Conservation (phyloP, 1,139 yeast species). For the Geotrichum europaeum region DNA sequence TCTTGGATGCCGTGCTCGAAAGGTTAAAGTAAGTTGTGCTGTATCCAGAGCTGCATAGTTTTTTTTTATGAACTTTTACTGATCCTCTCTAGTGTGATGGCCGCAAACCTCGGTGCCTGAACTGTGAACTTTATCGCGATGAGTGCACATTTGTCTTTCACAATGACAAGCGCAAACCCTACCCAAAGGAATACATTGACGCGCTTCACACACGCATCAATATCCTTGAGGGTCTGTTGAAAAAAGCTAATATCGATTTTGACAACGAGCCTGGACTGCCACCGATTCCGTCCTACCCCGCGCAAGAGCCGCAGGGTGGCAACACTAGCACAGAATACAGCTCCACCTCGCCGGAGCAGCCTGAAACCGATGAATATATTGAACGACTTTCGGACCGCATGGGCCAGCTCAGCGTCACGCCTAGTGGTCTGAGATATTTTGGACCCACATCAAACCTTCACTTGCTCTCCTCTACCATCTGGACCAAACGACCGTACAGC, state of each 20-base stretch:
- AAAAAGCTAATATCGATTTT: conserved; percentile 16
- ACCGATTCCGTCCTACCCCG: not conserved
- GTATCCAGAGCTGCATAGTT: not conserved
- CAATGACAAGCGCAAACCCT: conserved; percentile 21
- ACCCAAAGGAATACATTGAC: conserved; percentile 21
- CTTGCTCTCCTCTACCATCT: conserved; percentile 13
- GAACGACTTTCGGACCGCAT: conserved; percentile 13
- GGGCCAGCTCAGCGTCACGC: conserved; percentile 22
- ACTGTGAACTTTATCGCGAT: conserved; percentile 52
- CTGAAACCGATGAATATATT: conserved; percentile 11
- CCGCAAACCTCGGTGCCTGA: conserved; percentile 55
- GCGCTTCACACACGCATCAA: conserved; percentile 18
- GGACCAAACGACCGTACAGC: conserved; percentile 14
- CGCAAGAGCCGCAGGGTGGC: not conserved
- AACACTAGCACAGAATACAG: not conserved
- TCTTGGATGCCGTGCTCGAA: conserved; percentile 53
- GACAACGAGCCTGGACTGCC: conserved; percentile 6
- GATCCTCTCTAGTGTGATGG: conserved; percentile 46
- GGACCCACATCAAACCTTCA: conserved; percentile 27
- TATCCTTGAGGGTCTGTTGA: conserved; percentile 17
- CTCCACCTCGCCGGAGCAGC: not conserved
- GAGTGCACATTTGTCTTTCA: conserved; percentile 20
- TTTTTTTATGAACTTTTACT: not conserved
- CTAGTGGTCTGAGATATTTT: conserved; percentile 26
- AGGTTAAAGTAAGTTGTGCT: conserved; percentile 34